Conservation (phyloP, 768 basidiomycete genomes). For the Rubroboletus pulcherrimus region DNA sequence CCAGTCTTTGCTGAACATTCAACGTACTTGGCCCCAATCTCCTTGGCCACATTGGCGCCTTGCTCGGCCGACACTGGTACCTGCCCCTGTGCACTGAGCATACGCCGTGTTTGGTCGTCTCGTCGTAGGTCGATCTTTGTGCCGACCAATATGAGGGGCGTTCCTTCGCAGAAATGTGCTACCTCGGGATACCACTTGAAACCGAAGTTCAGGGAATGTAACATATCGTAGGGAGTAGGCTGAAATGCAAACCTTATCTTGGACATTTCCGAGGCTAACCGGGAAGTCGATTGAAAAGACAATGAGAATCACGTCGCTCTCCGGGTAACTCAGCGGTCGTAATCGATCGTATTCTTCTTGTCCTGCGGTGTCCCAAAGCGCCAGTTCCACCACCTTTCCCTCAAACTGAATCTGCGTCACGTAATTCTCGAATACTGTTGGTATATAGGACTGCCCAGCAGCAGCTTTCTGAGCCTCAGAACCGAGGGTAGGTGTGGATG, state of each 20-base stretch:
- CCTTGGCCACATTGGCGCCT: constrained; percentile 79
- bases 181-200: constrained; percentile 89
- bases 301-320: constrained; percentile 88
- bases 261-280: constrained; percentile 83
- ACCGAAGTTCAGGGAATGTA: constrained; percentile 10
- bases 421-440: constrained; percentile 94
- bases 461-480: constrained; percentile 19
- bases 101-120: constrained; percentile 81
- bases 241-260: constrained; percentile 65
- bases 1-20: constrained; percentile 97
- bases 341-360: constrained; percentile 96
- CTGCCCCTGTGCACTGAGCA: constrained; percentile 88
- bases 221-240: neutral
- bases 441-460: constrained; percentile 71
- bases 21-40: constrained; percentile 90
- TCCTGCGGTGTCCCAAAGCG: constrained; percentile 98
- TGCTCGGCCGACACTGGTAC: constrained; percentile 78
- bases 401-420: constrained; percentile 85
- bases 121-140: constrained; percentile 90
- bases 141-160: constrained; percentile 86
- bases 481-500: neutral
- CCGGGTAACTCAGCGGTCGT: constrained; percentile 81
- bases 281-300: constrained; percentile 95
- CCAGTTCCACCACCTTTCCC: constrained; percentile 86
- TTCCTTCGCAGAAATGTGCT: constrained; percentile 85